Conservation (phyloP, 2,329 filamentous ascomycete species). For the Remersonia thermophila region DNA sequence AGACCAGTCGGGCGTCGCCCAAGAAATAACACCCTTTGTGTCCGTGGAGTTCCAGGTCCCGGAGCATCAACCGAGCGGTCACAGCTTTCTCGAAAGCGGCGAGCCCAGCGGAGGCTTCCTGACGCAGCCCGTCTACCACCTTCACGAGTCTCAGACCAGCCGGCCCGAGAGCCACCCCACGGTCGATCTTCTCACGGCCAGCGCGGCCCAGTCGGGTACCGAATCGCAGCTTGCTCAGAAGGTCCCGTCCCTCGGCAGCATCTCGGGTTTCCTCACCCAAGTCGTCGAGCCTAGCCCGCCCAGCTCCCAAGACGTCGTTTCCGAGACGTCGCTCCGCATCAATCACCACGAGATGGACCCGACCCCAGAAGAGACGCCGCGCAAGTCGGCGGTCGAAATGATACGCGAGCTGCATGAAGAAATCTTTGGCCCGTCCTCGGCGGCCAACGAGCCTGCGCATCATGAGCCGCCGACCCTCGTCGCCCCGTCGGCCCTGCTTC, state of each 20-base stretch:
- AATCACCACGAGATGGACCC: conserved; percentile 2
- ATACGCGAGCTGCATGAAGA: conserved; percentile 6
- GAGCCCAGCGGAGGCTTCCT: conserved; percentile 7
- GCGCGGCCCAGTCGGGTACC: conserved; percentile 1
- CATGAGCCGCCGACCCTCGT: background rate
- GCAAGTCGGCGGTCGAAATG: conserved; percentile 9
- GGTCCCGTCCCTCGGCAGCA: background rate
- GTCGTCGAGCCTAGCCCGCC: background rate
- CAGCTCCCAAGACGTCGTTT: conserved; percentile 3
- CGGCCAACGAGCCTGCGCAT: background rate
- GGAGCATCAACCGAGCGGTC: background rate
- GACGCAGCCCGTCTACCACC: conserved; percentile 9
- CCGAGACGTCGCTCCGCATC: conserved; percentile 3
- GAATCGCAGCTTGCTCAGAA: conserved; percentile 10
- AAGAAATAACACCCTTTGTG: background rate
- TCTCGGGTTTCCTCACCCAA: conserved; percentile 7
- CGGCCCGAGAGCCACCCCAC: background rate
- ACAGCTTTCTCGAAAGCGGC: background rate
- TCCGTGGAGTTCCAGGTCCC: background rate
- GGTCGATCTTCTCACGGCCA: background rate
- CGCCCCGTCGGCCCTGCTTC: conserved; percentile 8
- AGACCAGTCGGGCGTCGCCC: background rate
- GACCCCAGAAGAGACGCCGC: conserved; percentile 1
- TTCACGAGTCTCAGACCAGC: background rate
- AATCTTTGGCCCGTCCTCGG: conserved; percentile 1